Evolutionary conservation across 2,329 filamentous ascomycete species (phyloP), one percentile per base, ranked within the genome.

Genomic region (Drechslerella stenobrocha): DNA sequence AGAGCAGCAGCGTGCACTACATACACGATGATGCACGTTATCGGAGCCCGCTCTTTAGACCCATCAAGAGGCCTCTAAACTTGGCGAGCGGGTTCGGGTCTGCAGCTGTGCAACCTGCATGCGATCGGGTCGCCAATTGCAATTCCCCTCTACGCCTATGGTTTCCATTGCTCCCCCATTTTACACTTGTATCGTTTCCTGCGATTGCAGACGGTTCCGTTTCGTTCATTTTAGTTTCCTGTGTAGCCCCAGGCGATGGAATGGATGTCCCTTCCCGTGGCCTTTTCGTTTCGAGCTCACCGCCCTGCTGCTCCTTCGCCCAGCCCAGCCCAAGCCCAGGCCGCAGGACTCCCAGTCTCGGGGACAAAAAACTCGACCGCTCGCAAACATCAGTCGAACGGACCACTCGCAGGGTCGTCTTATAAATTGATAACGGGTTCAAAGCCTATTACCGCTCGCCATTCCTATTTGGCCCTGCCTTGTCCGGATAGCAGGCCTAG

Each of bases 261-360:
- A n/a, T n/a, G n/a, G n/a, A 56, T 69, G 70, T 67, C 60, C 69
- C 65, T 70, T 72, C 51, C 70, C 48, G 70, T 63, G 60, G 63
- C 13, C 28, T 11, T 5, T 30, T 30, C 28, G 28, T 42, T 45
- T 66, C 35, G 48, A 48, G 61, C 53, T 58, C 53, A 66, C 52
- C 53, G 58, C 52, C 37, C 37, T 7, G 13, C 52, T 47, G 35
- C 26, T 30, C 35, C 37, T n/a, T 18, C 30, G 26, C 51, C 34
- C 22, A 51, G 44, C 42, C 32, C 52, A 28, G 35, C 42, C 50
- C 51, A 24, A 30, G 28, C 28, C 11, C 11, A n/a, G n/a, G n/a
- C n/a, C n/a, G n/a, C n/a, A n/a, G n/a, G n/a, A n/a, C n/a, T n/a
- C 46, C 37, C 24, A 30, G 56, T 52, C 56, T 28, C 50, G 28